phyloP scores from a whole-genome alignment of 805 yeast genomes.

The Ogataea sp. region DNA sequence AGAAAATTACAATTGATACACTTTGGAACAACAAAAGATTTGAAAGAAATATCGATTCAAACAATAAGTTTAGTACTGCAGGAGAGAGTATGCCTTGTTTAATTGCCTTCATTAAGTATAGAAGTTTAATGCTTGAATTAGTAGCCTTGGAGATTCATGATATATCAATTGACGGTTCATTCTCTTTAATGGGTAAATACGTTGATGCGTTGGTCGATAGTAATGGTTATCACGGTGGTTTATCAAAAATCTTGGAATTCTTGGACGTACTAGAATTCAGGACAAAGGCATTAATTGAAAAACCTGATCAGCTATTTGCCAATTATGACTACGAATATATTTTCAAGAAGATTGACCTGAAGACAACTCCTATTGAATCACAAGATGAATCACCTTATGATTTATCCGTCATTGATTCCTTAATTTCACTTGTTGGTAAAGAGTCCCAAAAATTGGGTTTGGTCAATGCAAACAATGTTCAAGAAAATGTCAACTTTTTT shows the following conservation, averaged over 20 bases:
- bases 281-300: conserved; percentile 34
- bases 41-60: conserved; percentile 28
- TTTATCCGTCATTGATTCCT: conserved; percentile 29
- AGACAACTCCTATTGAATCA: conserved; percentile 9
- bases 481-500: conserved; percentile 11
- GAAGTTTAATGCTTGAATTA: conserved; percentile 56
- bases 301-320: conserved; percentile 27
- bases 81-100: conserved; percentile 43
- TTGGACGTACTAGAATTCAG: conserved; percentile 64
- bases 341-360: conserved; percentile 28
- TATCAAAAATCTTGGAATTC: conserved; percentile 61
- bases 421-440: conserved; percentile 17
- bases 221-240: conserved; percentile 42
- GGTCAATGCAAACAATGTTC: conserved; percentile 8
- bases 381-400: conserved; percentile 30
- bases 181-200: conserved; percentile 45
- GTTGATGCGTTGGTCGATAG: conserved; percentile 44
- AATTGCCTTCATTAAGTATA: conserved; percentile 49
- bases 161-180: conserved; percentile 34
- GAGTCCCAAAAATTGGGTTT: conserved; percentile 20
- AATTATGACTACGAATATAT: conserved; percentile 33
- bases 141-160: conserved; percentile 68
- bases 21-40: conserved; percentile 47
- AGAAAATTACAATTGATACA: conserved; percentile 45
- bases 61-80: conserved; percentile 26